Base-by-base conservation (phyloP, 306 rosid genomes). In the Castanea mollissima region DNA sequence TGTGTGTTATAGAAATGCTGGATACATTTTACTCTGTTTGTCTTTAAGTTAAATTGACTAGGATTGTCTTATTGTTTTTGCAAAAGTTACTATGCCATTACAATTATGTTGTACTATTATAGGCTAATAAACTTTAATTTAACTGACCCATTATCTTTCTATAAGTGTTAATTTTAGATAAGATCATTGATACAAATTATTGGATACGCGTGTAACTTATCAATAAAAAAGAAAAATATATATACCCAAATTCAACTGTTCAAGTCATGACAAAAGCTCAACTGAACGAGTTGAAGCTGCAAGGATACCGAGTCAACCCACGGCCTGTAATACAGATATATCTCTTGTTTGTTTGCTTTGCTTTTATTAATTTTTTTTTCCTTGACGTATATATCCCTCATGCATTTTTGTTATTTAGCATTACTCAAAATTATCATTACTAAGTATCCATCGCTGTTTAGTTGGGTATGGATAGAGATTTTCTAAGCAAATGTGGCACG, bases 401-500 rank as follows among this genome's bases (percentile, higher is more conserved):
- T 3, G 52, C 11, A 19, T 67, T 12, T 19, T 67, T 18, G 25
- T 10, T 35, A 63, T 25, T 63, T 15, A 63, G 7, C 27, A 59
- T 20, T 59, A 23, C 38, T 35, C 14, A 67, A 67, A 49, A 34
- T 12, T 18, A 68, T 68, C 51, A 68, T 35, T n/a, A 68, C 38
- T 35, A 35, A 35, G 72, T 18, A 68, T 34, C 52, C 27, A 19
- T 68, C 51, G n/a, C 25, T 35, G 16, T 4, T n/a, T n/a, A 19
- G 38, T 35, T 34, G 35, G 41, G 29, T 23, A 18, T 8, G 23
- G 21, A 16, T 15, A 35, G 15, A 35, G 72, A 1, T 68, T 10
- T 35, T 68, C n/a, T 35, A 19, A 68, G 9, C 23, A 6, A 34
- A 35, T 35, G 84, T 87, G 88, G 83, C 79, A 9, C 74, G 58